These are phyloP conservation scores for Nothophoma quercina DNA, from an alignment of 2,329 filamentous ascomycete genomes.

Conservation along the genomic window DNA sequence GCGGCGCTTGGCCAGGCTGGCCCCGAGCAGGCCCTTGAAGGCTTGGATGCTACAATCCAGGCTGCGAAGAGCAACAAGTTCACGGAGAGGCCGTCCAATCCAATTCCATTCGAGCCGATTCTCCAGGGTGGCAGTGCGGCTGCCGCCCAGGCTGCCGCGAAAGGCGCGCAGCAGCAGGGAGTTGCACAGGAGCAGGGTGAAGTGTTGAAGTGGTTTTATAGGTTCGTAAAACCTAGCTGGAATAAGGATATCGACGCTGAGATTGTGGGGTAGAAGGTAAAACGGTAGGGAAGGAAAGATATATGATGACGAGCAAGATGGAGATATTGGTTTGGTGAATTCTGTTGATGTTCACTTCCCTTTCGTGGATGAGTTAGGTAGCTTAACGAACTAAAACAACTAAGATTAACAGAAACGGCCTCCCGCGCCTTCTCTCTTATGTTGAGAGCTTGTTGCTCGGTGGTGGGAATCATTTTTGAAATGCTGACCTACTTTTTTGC, in stretches of 20 bases:
- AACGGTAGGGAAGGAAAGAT: neutral
- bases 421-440: too few species aligned
- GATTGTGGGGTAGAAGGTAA: neutral
- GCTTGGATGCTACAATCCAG: constrained; percentile 3
- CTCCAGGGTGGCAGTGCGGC: neutral
- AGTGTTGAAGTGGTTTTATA: constrained; percentile 6
- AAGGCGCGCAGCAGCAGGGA: neutral
- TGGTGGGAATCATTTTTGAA: too few species aligned
- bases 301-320: too few species aligned
- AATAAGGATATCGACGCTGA: constrained; percentile 7
- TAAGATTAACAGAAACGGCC: too few species aligned
- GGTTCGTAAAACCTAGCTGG: constrained; percentile 8
- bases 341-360: neutral
- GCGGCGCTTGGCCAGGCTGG: neutral
- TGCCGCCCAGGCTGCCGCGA: neutral
- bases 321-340: neutral
- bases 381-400: neutral
- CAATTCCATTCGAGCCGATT: neutral
- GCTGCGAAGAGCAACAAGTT: constrained; percentile 5
- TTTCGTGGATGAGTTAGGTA: neutral
- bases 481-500: too few species aligned
- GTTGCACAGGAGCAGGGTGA: neutral
- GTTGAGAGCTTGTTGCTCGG: too few species aligned
- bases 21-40: neutral
- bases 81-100: neutral